Percentiles rank a stretch among this genome's conserved stretches.
phyloP scores from a whole-genome alignment of 2,329 filamentous ascomycete genomes.

The Diaporthe nobilis region DNA sequence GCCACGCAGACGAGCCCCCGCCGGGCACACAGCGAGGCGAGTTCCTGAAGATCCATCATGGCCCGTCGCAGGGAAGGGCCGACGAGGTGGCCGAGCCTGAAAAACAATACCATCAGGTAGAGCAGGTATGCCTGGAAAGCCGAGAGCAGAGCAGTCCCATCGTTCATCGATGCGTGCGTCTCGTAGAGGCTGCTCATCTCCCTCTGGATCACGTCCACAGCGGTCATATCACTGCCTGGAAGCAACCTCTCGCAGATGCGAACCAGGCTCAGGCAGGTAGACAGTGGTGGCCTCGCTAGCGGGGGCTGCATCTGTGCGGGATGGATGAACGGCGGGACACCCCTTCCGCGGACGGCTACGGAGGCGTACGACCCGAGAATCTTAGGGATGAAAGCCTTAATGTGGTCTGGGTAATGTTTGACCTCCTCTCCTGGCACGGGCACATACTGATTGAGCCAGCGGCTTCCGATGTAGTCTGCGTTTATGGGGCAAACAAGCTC shows the following conservation, averaged over 20 bases:
- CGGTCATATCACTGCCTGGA: constrained; percentile 51
- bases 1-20: constrained; percentile 56
- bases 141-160: constrained; percentile 54
- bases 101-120: constrained; percentile 65
- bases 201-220: constrained; percentile 53
- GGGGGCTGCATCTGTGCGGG: constrained; percentile 50
- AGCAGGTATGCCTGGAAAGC: constrained; percentile 68
- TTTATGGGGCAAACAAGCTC: constrained; percentile 62
- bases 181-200: constrained; percentile 60
- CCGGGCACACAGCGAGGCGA: constrained; percentile 58
- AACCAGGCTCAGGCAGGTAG: constrained; percentile 58
- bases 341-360: constrained; percentile 53
- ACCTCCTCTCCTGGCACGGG: constrained; percentile 58
- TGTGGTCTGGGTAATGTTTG: constrained; percentile 57
- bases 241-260: constrained; percentile 56
- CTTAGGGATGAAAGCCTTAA: constrained; percentile 56
- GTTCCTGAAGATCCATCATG: constrained; percentile 26
- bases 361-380: constrained; percentile 61
- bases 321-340: constrained; percentile 61
- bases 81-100: constrained; percentile 47
- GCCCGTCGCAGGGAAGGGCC: constrained; percentile 15
- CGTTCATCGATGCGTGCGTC: constrained; percentile 44
- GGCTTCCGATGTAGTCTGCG: constrained; percentile 61
- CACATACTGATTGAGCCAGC: constrained; percentile 64
- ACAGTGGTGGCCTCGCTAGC: constrained; percentile 50